Conservation (phyloP, 73 alveolate species). For the Uronychia binucleata region DNA sequence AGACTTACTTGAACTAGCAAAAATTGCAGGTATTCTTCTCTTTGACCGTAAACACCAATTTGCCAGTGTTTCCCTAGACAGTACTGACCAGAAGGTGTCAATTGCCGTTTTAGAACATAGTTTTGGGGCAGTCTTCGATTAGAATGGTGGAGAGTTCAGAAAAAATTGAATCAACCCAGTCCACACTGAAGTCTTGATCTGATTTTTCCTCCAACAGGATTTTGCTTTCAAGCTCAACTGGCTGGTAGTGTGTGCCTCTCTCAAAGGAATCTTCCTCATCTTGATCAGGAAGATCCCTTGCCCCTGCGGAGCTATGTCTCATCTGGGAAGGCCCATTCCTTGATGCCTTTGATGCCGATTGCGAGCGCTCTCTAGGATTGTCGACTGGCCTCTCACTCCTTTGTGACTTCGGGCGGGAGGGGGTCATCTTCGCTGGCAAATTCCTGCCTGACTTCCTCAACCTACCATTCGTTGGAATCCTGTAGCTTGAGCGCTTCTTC, state of each 20-base stretch:
- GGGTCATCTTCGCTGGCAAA: neutral
- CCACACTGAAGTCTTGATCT: too few relatives aligned
- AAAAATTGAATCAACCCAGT: too few relatives aligned
- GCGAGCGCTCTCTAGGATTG: neutral
- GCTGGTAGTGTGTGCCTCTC: neutral
- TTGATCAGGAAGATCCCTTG: neutral
- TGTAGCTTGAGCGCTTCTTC: neutral
- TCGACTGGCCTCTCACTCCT: neutral
- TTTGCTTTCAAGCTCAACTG: neutral
- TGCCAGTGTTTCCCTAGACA: too few relatives aligned
- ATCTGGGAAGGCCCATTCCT: neutral
- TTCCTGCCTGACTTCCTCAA: too few relatives aligned
- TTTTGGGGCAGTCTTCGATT: too few relatives aligned
- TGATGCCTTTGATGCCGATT: neutral
- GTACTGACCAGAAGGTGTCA: too few relatives aligned
- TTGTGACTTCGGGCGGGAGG: neutral
- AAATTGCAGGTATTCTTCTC: too few relatives aligned
- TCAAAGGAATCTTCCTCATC: neutral
- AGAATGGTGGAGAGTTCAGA: too few relatives aligned
- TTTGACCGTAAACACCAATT: too few relatives aligned
- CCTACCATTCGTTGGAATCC: neutral
- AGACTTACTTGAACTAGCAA: too few relatives aligned
- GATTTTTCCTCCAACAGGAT: too few relatives aligned
- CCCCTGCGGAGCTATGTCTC: neutral
- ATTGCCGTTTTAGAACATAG: too few relatives aligned